Base-by-base conservation (phyloP, 345 rosid species). In the Brassica cretica region DNA sequence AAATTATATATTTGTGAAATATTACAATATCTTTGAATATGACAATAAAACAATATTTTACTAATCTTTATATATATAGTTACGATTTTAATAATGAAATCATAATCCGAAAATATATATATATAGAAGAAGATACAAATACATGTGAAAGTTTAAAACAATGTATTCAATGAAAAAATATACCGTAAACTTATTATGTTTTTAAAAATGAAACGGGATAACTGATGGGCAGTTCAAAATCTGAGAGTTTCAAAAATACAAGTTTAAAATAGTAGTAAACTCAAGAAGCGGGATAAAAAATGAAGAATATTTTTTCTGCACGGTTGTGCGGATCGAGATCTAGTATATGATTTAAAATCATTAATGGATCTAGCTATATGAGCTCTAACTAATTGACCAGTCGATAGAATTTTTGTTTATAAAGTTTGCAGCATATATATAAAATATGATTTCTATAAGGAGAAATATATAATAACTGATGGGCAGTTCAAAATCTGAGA, bases 201-300 rank as follows among this genome's bases (percentile, higher is more conserved):
- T 19, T 21, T 21, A 21, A 21, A 21, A 21, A n/a, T n/a, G n/a
- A n/a, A n/a, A n/a, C n/a, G n/a, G n/a, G n/a, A 46, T 4, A 46
- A 46, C 15, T 46, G 55, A 46, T 46, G 16, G 16, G 16, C 16
- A 51, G 19, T n/a, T 51, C 56, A 51, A n/a, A n/a, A 51, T n/a
- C 56, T 51, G 6, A 37, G 29, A 41, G 9, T 72, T 72, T 72
- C 39, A 61, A 24, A 24, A 66, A 35, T 35, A 15, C 55, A 58
- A 21, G 29, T 32, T 37, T 71, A 35, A 64, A 21, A 49, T 74
- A 58, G 62, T 56, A 59, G 64, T 58, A 12, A 11, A 64, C 58
- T 3, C 39, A 65, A 58, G 41, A 66, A 8, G 71, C 18, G 67
- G 66, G 79, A 59, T 39, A 12, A 25, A 39, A 67, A 59, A 16